A percentile compares a stretch with the other conserved stretches of the same genome.
Evolutionary conservation across 371 early-diverging fungal species (phyloP).

Genomic region (Haplosporangium sp.): DNA sequence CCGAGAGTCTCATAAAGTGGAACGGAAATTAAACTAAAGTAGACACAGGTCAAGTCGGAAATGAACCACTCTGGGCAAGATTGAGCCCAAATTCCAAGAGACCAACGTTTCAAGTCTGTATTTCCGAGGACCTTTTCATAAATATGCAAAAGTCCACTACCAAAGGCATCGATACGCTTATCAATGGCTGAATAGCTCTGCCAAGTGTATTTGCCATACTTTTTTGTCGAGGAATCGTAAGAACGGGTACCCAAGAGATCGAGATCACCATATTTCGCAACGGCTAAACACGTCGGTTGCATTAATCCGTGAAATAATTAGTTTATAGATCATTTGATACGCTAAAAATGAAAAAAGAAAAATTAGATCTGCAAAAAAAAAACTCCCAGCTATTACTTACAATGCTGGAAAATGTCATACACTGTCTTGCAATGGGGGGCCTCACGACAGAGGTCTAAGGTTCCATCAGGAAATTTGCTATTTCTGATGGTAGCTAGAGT

Average conservation of each 20-base stretch:
- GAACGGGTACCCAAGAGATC: conserved; percentile 62
- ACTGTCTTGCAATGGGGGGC: conserved; percentile 38
- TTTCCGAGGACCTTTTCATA: conserved; percentile 37
- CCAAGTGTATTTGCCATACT: conserved; percentile 69
- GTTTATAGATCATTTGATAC: too few relatives aligned
- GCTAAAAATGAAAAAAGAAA: neutral
- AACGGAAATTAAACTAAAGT: conserved; percentile 66
- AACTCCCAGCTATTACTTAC: conserved; percentile 11
- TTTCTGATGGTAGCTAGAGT: conserved; percentile 33
- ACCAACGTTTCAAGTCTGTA: conserved; percentile 40
- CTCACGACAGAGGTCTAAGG: conserved; percentile 24
- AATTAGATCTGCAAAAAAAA: neutral
- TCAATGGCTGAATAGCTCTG: conserved; percentile 64
- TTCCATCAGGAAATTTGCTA: conserved; percentile 4
- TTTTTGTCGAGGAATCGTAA: conserved; percentile 54
- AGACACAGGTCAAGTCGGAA: conserved; percentile 67
- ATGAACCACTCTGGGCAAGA: conserved; percentile 88
- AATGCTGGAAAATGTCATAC: conserved; percentile 38
- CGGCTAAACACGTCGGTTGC: conserved; percentile 1
- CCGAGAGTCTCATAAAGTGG: conserved; percentile 92
- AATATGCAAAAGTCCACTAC: conserved; percentile 62
- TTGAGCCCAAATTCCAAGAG: conserved; percentile 78
- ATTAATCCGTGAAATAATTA: too few relatives aligned
- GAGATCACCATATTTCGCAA: conserved; percentile 21
- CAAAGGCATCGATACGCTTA: conserved; percentile 66